Evolutionary conservation across 2,329 filamentous ascomycete genomes (phyloP), one percentile per base, ranked within the genome.

Genomic region (Microcyclosporella mali): DNA sequence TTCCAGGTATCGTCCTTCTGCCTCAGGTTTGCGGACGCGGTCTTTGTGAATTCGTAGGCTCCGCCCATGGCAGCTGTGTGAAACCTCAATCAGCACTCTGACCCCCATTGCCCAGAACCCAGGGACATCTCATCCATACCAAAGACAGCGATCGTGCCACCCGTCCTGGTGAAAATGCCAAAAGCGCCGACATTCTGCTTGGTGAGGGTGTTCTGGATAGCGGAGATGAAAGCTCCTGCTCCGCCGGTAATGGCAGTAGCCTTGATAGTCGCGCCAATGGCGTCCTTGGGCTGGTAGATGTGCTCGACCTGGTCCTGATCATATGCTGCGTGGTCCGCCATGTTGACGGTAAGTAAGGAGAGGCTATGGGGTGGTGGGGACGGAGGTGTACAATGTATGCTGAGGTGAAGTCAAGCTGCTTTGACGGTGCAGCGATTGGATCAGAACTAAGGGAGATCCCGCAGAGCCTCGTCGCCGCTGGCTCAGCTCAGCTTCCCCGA

Each of bases 131-230:
- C 27, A 16, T 19, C 25, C 58, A 28, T 73, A 86, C 83, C 78
- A 59, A 80, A 79, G 47, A 77, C 63, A 48, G 71, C 84, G 61
- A 90, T 84, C 37, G 83, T 83, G 60, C 82, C 73, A 53, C 88
- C 89, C 44, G 81, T 83, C 59, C 81, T 79, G 35, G 85, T 85
- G 63, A 97, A 82, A 59, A 95, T 77, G 55, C 85, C 85, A 72
- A 83, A 79, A 49, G 82, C 77, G 57, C 88, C 87, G 53, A 92
- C 73, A 66, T 95, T 95, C 64, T 79, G 76, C 72, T 81, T 88
- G 42, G 82, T 76, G 56, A 95, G 77, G 46, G 88, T 87, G 72
- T 94, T 97, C 72, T 89, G 85, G 53, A 94, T 75, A 42, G 85
- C 82, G 38, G 87, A 84, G 47, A 84, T 65, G 66, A 88, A 75